Conservation (phyloP, 345 rosid species). For the Populus ilicifolia region DNA sequence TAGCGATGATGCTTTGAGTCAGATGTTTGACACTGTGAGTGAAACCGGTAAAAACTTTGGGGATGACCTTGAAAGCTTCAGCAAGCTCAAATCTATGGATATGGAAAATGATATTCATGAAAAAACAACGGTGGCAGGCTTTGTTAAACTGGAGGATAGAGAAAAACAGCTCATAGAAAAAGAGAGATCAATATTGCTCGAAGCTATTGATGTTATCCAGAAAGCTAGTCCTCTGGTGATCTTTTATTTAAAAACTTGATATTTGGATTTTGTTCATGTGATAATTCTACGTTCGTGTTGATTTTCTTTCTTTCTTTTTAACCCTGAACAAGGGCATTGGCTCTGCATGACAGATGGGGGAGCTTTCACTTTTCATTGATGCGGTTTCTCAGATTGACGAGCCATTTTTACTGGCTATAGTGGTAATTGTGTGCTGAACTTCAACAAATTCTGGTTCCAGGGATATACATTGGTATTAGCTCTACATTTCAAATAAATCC, state of each 20-base stretch:
- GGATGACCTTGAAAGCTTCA: slow-evolving; percentile 23
- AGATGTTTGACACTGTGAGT: slow-evolving; percentile 35
- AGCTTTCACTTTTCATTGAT: slow-evolving; percentile 83
- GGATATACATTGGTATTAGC: slow-evolving; percentile 93
- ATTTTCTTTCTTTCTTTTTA: slow-evolving; percentile 20
- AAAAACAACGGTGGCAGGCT: slow-evolving; percentile 45
- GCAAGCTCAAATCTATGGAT: slow-evolving; percentile 21
- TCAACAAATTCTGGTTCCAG: slow-evolving; percentile 95
- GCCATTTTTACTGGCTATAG: slow-evolving; percentile 95
- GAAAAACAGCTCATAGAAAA: slow-evolving; percentile 59
- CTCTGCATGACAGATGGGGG: slow-evolving; percentile 75
- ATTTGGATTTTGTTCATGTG: slow-evolving; percentile 36
- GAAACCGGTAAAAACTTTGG: slow-evolving; percentile 21
- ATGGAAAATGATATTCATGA: slow-evolving; percentile 23
- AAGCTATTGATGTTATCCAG: slow-evolving; percentile 60
- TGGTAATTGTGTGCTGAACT: slow-evolving; percentile 99
- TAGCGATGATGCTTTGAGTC: slow-evolving; percentile 42
- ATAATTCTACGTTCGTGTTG: slow-evolving; percentile 21
- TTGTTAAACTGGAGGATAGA: slow-evolving; percentile 59
- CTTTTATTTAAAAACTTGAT: slow-evolving; percentile 49
- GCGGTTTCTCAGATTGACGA: slow-evolving; percentile 86
- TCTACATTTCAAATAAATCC: slow-evolving; percentile 56
- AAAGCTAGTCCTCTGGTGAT: slow-evolving; percentile 96
- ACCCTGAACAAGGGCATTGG: slow-evolving; percentile 34
- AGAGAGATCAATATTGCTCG: slow-evolving; percentile 61